These are phyloP conservation scores for Saturnispora quitensis DNA, from an alignment of 805 yeast genomes.

Conservation along the genomic window DNA sequence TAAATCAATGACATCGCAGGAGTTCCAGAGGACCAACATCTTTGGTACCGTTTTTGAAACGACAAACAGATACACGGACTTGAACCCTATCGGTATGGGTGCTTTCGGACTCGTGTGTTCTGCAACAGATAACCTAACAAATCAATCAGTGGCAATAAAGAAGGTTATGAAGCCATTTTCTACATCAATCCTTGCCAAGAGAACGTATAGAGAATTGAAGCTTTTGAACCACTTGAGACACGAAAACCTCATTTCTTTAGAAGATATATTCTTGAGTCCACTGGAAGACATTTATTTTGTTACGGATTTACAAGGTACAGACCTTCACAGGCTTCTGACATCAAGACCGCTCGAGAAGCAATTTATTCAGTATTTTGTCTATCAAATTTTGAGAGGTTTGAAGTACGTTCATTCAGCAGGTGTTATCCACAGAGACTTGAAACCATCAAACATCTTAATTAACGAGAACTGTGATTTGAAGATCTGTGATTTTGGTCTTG, in stretches of 20 bases:
- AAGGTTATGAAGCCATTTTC: constrained; percentile 97
- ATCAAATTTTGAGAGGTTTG: constrained; percentile 89
- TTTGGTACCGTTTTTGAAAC: constrained; percentile 94
- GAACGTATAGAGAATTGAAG: constrained; percentile 94
- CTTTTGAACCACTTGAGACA: constrained; percentile 87
- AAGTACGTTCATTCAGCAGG: constrained; percentile 95
- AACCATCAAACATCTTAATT: constrained; percentile 64
- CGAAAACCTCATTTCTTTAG: constrained; percentile 86
- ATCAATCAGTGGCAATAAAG: constrained; percentile 92
- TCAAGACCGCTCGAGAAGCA: constrained; percentile 93
- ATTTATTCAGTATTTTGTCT: constrained; percentile 91
- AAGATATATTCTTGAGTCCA: constrained; percentile 90
- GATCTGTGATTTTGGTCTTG: constrained; percentile 75
- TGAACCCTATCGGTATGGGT: constrained; percentile 99
- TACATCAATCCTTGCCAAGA: constrained; percentile 88
- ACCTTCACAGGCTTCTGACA: constrained; percentile 81
- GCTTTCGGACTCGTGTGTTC: constrained; percentile 98
- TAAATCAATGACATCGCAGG: constrained; percentile 26
- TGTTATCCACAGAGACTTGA: constrained; percentile 81
- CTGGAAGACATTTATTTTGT: constrained; percentile 93
- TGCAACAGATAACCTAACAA: constrained; percentile 84
- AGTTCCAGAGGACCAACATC: constrained; percentile 68
- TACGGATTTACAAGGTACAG: constrained; percentile 95
- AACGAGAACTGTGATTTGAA: constrained; percentile 67
- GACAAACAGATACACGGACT: constrained; percentile 78